phyloP scores from a whole-genome alignment of 2,329 filamentous ascomycete species.

The Amesomyces nigricolor region DNA sequence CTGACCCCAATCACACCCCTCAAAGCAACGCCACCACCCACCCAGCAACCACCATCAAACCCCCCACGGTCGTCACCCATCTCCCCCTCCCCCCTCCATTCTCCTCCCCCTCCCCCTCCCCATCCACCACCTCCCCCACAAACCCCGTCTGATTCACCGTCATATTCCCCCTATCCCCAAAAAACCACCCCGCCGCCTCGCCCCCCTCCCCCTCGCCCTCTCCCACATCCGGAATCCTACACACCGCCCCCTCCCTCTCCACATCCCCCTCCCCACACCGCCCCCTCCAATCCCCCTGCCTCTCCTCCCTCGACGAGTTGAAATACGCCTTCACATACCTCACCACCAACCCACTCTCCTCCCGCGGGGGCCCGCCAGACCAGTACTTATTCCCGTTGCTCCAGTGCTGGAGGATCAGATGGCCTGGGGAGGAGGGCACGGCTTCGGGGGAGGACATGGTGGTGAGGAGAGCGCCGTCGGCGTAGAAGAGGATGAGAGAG shows the following conservation, averaged over 20 bases:
- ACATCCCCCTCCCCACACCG: conserved; percentile 38
- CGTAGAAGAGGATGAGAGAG: conserved; percentile 60
- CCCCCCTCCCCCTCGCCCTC: conserved; percentile 30
- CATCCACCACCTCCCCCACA: no score
- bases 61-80: not conserved
- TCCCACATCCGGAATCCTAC: conserved; percentile 45
- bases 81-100: conserved; percentile 1
- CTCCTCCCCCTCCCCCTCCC: not conserved
- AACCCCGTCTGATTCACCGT: conserved; percentile 43
- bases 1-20: not conserved
- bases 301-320: conserved; percentile 53
- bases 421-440: conserved; percentile 55
- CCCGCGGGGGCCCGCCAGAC: conserved; percentile 62
- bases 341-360: conserved; percentile 58
- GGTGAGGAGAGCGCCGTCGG: conserved; percentile 54
- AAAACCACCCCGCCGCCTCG: conserved; percentile 42
- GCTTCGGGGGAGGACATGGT: conserved; percentile 48
- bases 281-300: conserved; percentile 35
- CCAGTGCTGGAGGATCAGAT: conserved; percentile 69
- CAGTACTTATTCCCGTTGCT: conserved; percentile 68
- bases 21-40: conserved; percentile 3
- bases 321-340: conserved; percentile 75
- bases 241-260: conserved; percentile 37
- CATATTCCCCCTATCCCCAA: conserved; percentile 42
- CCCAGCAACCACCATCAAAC: not conserved